A percentile compares a stretch with the other conserved stretches of the same genome.
Evolutionary conservation across 2,329 filamentous ascomycete genomes (phyloP).

Genomic region (Colletotrichum tamarilloi): DNA sequence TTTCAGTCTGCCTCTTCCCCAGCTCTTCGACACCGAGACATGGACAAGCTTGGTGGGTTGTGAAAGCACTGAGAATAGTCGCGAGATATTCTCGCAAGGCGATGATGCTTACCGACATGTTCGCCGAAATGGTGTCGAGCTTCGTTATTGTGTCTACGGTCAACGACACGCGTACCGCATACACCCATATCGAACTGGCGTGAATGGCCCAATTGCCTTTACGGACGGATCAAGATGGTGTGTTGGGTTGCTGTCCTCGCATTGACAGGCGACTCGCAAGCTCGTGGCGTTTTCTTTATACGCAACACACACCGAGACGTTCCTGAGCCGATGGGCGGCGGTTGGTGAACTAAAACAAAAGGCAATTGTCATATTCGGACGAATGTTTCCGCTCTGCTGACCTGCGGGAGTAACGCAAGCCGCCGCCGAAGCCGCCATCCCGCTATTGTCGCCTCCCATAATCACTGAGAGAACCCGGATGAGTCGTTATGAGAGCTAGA

Average conservation of each 20-base stretch:
- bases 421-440: background rate
- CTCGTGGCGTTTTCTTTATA: slow-evolving; percentile 14
- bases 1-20: slow-evolving; percentile 28
- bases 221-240: slow-evolving; percentile 9
- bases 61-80: background rate
- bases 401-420: background rate
- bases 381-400: background rate
- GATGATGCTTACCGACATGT: background rate
- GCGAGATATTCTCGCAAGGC: background rate
- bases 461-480: slow-evolving; percentile 3
- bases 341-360: background rate
- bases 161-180: slow-evolving; percentile 27
- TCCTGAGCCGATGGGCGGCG: slow-evolving; percentile 4
- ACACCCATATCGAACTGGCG: slow-evolving; percentile 14
- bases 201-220: slow-evolving; percentile 15
- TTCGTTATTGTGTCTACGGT: background rate
- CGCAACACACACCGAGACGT: slow-evolving; percentile 3
- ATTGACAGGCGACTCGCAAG: slow-evolving; percentile 32
- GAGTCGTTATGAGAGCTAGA: slow-evolving; percentile 6
- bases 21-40: slow-evolving; percentile 21
- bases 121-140: background rate
- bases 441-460: background rate
- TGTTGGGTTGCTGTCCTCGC: slow-evolving; percentile 17
- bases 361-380: slow-evolving; percentile 1
- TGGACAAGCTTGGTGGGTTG: background rate